These are phyloP conservation scores for Bruguiera sexangula DNA, from an alignment of 345 rosid genomes.

Conservation along the genomic window DNA sequence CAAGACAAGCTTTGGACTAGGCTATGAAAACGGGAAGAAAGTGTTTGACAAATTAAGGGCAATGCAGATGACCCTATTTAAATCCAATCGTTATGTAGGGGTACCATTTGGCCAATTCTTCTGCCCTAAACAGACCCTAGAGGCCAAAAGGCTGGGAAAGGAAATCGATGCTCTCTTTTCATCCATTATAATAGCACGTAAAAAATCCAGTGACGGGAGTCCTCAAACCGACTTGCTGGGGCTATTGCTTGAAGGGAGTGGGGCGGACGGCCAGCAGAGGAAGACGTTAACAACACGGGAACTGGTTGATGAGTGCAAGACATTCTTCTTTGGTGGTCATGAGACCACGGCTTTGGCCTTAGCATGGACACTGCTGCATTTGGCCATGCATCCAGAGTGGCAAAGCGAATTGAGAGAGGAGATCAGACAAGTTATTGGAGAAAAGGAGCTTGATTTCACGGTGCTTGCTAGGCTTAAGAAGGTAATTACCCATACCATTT, in stretches of 20 bases:
- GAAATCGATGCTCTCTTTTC: slow-evolving; percentile 68
- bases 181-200: slow-evolving; percentile 52
- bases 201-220: slow-evolving; percentile 13
- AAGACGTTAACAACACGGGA: slow-evolving; percentile 53
- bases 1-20: slow-evolving; percentile 79
- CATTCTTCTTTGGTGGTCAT: slow-evolving; percentile 92
- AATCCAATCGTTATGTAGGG: slow-evolving; percentile 75
- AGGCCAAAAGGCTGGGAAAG: slow-evolving; percentile 55
- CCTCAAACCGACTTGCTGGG: slow-evolving; percentile 55
- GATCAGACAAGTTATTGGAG: slow-evolving; percentile 60
- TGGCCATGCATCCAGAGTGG: slow-evolving; percentile 79
- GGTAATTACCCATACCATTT: slow-evolving; percentile 37
- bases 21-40: slow-evolving; percentile 46
- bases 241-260: slow-evolving; percentile 39
- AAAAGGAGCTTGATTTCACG: slow-evolving; percentile 51
- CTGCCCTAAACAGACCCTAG: slow-evolving; percentile 44
- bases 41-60: slow-evolving; percentile 65
- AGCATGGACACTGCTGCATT: slow-evolving; percentile 78
- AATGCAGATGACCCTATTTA: slow-evolving; percentile 68
- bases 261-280: slow-evolving; percentile 30
- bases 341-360: slow-evolving; percentile 89
- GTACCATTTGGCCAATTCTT: slow-evolving; percentile 67
- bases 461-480: slow-evolving; percentile 75
- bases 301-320: slow-evolving; percentile 88
- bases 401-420: slow-evolving; percentile 71